Evolutionary conservation across 169 alveolate genomes (phyloP).

Genomic region (Plasmodium ovale): DNA sequence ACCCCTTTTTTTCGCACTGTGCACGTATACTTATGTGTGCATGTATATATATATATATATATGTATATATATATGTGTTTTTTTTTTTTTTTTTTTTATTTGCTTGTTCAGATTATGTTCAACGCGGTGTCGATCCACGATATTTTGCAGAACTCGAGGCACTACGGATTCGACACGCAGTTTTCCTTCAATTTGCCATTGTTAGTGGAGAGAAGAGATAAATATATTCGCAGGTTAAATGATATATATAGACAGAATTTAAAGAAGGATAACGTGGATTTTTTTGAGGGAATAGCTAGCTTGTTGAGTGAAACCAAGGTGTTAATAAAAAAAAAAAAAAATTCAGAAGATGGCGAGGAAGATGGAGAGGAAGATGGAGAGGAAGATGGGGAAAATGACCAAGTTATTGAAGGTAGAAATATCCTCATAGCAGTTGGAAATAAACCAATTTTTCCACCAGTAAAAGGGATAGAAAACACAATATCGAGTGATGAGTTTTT

Average conservation of each 20-base stretch:
- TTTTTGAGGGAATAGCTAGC: constrained; percentile 73
- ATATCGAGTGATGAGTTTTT: constrained; percentile 94
- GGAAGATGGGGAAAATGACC: constrained; percentile 21
- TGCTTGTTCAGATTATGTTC: constrained; percentile 85
- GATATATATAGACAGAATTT: constrained; percentile 85
- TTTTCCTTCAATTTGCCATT: constrained; percentile 41
- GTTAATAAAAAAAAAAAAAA: constrained; percentile 16
- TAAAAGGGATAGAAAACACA: constrained; percentile 87
- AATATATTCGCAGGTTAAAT: constrained; percentile 86
- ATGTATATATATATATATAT: background rate
- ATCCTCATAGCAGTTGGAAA: constrained; percentile 91
- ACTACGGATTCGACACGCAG: constrained; percentile 82
- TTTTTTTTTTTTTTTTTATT: constrained; percentile 1
- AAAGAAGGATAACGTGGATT: constrained; percentile 83
- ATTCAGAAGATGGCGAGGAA: constrained; percentile 9
- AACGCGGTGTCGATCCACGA: constrained; percentile 87
- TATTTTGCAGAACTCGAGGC: constrained; percentile 81
- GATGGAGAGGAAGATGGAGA: constrained; percentile 40
- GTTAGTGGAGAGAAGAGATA: constrained; percentile 83
- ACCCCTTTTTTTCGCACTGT: too few relatives aligned
- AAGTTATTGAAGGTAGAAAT: constrained; percentile 80
- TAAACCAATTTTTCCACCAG: constrained; percentile 84
- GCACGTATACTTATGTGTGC: background rate
- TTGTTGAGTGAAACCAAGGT: constrained; percentile 30
- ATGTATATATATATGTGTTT: background rate